Evolutionary conservation across 2,329 filamentous ascomycete species (phyloP), one percentile per base, ranked within the genome.

Genomic region (Seiridium cupressi): DNA sequence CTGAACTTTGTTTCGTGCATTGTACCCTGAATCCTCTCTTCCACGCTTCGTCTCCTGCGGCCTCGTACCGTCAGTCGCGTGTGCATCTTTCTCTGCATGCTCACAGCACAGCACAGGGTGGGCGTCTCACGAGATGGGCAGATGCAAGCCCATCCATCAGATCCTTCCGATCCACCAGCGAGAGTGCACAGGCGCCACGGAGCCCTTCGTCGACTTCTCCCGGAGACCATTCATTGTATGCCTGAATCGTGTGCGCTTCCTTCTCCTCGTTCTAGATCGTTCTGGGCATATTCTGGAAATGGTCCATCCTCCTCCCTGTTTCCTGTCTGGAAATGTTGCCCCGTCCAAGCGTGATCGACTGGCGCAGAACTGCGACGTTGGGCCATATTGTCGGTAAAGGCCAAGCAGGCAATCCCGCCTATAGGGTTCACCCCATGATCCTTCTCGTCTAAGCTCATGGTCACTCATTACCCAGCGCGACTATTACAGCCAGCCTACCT

Each of bases 271-370:
- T 55, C 35, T 10, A 55, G 35, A 55, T 18, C 18, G 18, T 26
- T 26, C 18, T 26, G 18, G 18, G 53, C 36, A 38, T 38, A 18
- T 47, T 47, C 32, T 34, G 31, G 44, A 47, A 34, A 47, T 57
- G 11, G 54, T 26, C 34, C 10, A 42, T 47, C 54, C 44, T 32
- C 42, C 40, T n/a, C 40, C 47, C 54, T 44, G 54, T 57, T 57
- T 57, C 54, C 54, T 57, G 35, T 34, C 38, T 57, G 54, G 54
- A 57, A 57, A 34, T 46, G 35, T 57, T 47, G 40, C 40, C 5
- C 53, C 54, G 54, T 36, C 26, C 54, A 36, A 32, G n/a, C 31
- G 10, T 57, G 31, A 18, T 44, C 42, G 44, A 48, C 31, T 34
- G 5, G 44, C 31, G 13, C 31, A 26, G 18, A 26, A 55, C 54